Conservation (phyloP, 2,329 filamentous ascomycete genomes). For the Scopulariopsis brevicaulis region DNA sequence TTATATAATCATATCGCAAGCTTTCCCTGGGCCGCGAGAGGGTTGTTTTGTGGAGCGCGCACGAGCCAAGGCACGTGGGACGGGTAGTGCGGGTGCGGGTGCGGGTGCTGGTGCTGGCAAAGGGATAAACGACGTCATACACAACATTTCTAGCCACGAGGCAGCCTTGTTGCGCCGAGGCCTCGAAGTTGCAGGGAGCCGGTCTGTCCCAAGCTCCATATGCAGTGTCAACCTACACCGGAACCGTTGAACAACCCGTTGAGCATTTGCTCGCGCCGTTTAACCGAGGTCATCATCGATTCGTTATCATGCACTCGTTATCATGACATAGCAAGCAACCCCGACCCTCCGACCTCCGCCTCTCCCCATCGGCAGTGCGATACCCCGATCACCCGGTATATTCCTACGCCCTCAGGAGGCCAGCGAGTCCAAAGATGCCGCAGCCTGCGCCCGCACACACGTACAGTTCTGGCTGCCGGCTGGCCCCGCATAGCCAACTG, state of each 20-base stretch:
- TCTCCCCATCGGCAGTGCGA: not conserved
- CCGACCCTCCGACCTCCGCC: not conserved
- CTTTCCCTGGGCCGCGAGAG: too few species aligned
- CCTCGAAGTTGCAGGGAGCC: not conserved
- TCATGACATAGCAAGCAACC: not conserved
- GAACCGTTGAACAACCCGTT: not conserved
- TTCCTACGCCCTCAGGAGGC: not conserved
- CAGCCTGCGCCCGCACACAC: constrained; percentile 10
- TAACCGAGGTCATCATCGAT: not conserved
- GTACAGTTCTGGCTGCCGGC: constrained; percentile 46
- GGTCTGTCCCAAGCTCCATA: not conserved
- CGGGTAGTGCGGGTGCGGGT: not conserved
- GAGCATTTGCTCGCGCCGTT: not conserved
- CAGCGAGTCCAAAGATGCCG: not conserved
- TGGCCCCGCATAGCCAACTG: constrained; percentile 24
- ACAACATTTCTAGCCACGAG: not conserved
- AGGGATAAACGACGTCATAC: not conserved
- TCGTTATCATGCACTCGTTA: too few species aligned
- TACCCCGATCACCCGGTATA: not conserved
- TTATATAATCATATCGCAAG: too few species aligned
- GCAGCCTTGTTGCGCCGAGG: not conserved
- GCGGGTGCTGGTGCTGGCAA: not conserved
- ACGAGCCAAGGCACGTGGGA: not conserved
- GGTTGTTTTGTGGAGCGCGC: too few species aligned
- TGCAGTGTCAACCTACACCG: not conserved